phyloP scores from a whole-genome alignment of 169 alveolate species.

The Cryptosporidium sp. region DNA sequence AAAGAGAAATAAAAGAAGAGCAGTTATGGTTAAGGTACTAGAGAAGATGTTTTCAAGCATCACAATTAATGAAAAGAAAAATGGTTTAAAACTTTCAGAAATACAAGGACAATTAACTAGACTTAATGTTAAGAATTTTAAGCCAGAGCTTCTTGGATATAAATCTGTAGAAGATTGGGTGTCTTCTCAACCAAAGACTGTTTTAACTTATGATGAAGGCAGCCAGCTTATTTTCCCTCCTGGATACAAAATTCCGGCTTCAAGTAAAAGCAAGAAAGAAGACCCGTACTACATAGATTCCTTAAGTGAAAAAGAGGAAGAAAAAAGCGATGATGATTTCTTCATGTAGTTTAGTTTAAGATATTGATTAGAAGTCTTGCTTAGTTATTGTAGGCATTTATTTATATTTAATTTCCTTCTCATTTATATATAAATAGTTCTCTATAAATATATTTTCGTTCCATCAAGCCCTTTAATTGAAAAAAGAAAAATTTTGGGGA shows the following conservation, averaged over 20 bases:
- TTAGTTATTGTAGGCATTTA: not conserved
- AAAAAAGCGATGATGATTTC: not conserved
- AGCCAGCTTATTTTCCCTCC: slow-evolving; percentile 56
- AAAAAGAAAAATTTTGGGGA: too few species aligned
- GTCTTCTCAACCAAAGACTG: slow-evolving; percentile 21
- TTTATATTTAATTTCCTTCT: not conserved
- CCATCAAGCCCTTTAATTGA: not conserved
- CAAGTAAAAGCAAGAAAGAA: slow-evolving; percentile 26
- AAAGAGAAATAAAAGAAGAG: slow-evolving; percentile 40
- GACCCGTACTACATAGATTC: slow-evolving; percentile 48
- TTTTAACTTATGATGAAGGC: slow-evolving; percentile 32
- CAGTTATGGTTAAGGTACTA: slow-evolving; percentile 58
- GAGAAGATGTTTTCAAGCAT: slow-evolving; percentile 56
- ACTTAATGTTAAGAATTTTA: slow-evolving; percentile 47
- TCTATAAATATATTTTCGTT: too few species aligned
- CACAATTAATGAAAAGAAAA: slow-evolving; percentile 20
- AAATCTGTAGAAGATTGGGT: slow-evolving; percentile 63
- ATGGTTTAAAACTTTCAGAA: slow-evolving; percentile 37
- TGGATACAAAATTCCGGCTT: slow-evolving; percentile 21
- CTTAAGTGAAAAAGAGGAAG: slow-evolving; percentile 8
- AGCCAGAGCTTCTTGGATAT: slow-evolving; percentile 66
- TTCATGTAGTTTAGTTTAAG: slow-evolving; percentile 22
- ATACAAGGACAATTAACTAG: slow-evolving; percentile 28
- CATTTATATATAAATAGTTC: too few species aligned
- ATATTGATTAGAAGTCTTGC: not conserved